A percentile compares a stretch with the other conserved stretches of the same genome.
Evolutionary conservation across 495 filamentous ascomycete species (phyloP).

Genomic region (Darksidea phi): DNA sequence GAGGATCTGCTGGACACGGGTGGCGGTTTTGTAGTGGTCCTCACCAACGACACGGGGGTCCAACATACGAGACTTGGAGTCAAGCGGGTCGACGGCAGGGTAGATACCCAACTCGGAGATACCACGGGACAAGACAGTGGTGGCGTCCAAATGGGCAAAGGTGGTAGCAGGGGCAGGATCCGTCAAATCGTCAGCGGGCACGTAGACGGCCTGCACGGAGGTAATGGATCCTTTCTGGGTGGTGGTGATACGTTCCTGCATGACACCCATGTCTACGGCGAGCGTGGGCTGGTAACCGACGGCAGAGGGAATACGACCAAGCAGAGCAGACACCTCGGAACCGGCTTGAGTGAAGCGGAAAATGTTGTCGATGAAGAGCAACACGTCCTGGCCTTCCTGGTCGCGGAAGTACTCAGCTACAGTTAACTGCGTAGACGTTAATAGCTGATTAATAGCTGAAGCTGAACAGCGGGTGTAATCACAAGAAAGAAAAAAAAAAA

Average conservation of each 20-base stretch:
- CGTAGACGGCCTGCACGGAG: slow-evolving; percentile 99
- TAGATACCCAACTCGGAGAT: slow-evolving; percentile 99
- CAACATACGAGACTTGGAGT: slow-evolving; percentile 99
- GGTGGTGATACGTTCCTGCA: slow-evolving; percentile 99
- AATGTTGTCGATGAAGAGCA: slow-evolving; percentile 99
- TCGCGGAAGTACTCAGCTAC: slow-evolving; percentile 74
- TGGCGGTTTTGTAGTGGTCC: slow-evolving; percentile 94
- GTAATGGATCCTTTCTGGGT: slow-evolving; percentile 99
- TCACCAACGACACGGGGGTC: slow-evolving; percentile 97
- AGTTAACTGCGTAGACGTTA: too few species aligned
- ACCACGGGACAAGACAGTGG: slow-evolving; percentile 99
- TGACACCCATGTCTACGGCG: slow-evolving; percentile 99
- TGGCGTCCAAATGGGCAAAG: slow-evolving; percentile 99
- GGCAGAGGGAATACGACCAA: slow-evolving; percentile 99
- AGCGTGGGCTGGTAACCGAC: slow-evolving; percentile 99
- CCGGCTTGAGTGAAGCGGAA: slow-evolving; percentile 99
- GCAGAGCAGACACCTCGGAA: slow-evolving; percentile 99
- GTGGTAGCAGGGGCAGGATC: slow-evolving; percentile 99
- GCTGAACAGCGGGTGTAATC: too few species aligned
- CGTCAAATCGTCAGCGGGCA: slow-evolving; percentile 99
- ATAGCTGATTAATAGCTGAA: too few species aligned
- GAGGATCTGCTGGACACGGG: slow-evolving; percentile 94
- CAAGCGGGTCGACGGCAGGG: slow-evolving; percentile 97
- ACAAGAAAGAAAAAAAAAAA: too few species aligned
- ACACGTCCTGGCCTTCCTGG: slow-evolving; percentile 94